Base-by-base conservation (phyloP, 1,284 basidiomycete species). In the Salmacisia buchloeana region DNA sequence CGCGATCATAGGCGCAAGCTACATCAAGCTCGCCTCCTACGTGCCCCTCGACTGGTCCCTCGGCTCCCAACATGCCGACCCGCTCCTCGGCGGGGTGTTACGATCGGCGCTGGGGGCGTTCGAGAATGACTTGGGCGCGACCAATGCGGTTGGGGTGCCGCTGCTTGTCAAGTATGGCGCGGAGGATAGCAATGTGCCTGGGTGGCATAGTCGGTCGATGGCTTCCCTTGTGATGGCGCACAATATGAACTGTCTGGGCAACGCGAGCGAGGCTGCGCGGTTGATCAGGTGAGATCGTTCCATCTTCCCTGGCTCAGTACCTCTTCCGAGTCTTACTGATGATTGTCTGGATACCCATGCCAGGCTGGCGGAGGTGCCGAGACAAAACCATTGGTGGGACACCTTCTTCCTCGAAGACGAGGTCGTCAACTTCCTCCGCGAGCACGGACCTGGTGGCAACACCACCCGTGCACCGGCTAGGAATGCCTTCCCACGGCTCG, bases 51-150 rank as follows among this genome's bases (percentile, higher is more conserved):
- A 83, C 1, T 84, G 88, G 79, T 87, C 87, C 61, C 64, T 68
- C 0, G 76, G 75, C 0, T 83, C 84, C 1, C 90, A 90, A 75
- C 91, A 85, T 77, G 83, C 88, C 21, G 92, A 94, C 75, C 90
- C 92, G 0, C 77, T 83, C 0, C 81, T 91, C 35, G 84, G 86
- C 36, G 85, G 86, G 1, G 84, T 94, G 34, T 83, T 94, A 2
- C 85, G 87, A 61, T 83, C 86, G 0, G 85, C 89, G 0, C 82
- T 92, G 35, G 87, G 87, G 0, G 85, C 88, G 9, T 92, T 92
- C 74, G 89, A 93, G 78, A 92, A 94, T 75, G 91, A 94, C 72
- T 79, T 94, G 7, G 88, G 91, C 80, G 74, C 91, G 9, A 86
- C 87, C 4, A 94, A 94, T 70, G 75, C 90, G 27, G 86, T 85